Evolutionary conservation across 331 rosid genomes (phyloP).

Genomic region (Malus hybrid): DNA sequence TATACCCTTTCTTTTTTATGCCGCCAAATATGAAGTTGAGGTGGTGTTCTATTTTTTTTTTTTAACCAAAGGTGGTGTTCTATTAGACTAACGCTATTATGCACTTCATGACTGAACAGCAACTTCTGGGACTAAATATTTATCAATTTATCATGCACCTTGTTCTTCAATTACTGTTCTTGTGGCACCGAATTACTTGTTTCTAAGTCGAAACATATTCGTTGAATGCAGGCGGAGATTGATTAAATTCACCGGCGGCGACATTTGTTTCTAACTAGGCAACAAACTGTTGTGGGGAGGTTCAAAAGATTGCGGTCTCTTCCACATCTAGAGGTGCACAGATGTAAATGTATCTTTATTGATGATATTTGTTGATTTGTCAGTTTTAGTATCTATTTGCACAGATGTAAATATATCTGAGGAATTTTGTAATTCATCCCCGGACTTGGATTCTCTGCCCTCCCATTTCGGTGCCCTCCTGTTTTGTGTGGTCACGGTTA

Average conservation of each 20-base stretch:
- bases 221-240: constrained; percentile 36
- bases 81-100: background rate
- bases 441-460: background rate
- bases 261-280: constrained; percentile 27
- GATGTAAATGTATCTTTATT: constrained; percentile 42
- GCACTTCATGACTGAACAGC: background rate
- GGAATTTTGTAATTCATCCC: constrained; percentile 24
- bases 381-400: constrained; percentile 15
- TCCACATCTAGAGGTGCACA: constrained; percentile 26
- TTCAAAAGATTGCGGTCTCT: constrained; percentile 19
- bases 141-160: background rate
- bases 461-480: too few species aligned
- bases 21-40: background rate
- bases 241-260: constrained; percentile 15
- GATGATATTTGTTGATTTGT: constrained; percentile 14
- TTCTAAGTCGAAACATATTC: constrained; percentile 17
- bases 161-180: background rate
- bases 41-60: background rate
- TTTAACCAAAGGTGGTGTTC: too few species aligned
- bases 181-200: constrained; percentile 3
- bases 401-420: constrained; percentile 2
- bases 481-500: too few species aligned
- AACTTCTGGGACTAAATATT: background rate
- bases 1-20: background rate
- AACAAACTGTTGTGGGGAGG: constrained; percentile 14